Evolutionary conservation across 176 grass and related monocot species (phyloP).

Genomic region (Luzula sylvatica): DNA sequence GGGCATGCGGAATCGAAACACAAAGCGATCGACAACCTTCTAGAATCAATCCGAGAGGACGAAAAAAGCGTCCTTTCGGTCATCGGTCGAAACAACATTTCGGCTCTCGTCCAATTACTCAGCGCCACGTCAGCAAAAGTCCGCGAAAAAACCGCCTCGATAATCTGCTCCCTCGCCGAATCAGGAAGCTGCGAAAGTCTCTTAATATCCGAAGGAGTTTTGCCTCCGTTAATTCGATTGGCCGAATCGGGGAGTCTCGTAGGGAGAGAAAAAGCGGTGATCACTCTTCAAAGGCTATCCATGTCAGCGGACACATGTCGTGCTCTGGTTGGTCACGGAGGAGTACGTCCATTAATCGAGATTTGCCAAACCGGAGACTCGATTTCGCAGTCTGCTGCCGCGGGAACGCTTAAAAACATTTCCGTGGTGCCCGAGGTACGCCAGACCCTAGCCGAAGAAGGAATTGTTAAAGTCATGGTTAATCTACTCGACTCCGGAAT

Average conservation of each 20-base stretch:
- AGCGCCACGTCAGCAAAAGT: slow-evolving; percentile 63
- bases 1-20: slow-evolving; percentile 88
- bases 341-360: slow-evolving; percentile 75
- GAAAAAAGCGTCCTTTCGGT: slow-evolving; percentile 73
- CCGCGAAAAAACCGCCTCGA: slow-evolving; percentile 64
- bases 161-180: slow-evolving; percentile 66
- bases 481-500: slow-evolving; percentile 52
- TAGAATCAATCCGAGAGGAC: slow-evolving; percentile 65
- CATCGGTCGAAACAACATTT: slow-evolving; percentile 66
- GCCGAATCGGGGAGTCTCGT: slow-evolving; percentile 72
- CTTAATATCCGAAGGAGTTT: slow-evolving; percentile 66
- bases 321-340: slow-evolving; percentile 58
- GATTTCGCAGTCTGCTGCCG: slow-evolving; percentile 59
- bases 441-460: slow-evolving; percentile 70
- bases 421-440: slow-evolving; percentile 62
- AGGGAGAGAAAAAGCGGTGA: slow-evolving; percentile 79
- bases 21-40: slow-evolving; percentile 56
- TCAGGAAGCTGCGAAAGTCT: slow-evolving; percentile 58
- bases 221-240: slow-evolving; percentile 65
- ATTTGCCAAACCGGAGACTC: slow-evolving; percentile 79
- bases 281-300: slow-evolving; percentile 71
- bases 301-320: slow-evolving; percentile 68
- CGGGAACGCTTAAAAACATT: slow-evolving; percentile 74
- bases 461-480: slow-evolving; percentile 81
- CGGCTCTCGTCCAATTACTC: slow-evolving; percentile 74